Percentiles rank a stretch among this genome's conserved stretches.
These are phyloP conservation scores for Moringa oleifera DNA, from an alignment of 345 rosid species.

Conservation along the genomic window DNA sequence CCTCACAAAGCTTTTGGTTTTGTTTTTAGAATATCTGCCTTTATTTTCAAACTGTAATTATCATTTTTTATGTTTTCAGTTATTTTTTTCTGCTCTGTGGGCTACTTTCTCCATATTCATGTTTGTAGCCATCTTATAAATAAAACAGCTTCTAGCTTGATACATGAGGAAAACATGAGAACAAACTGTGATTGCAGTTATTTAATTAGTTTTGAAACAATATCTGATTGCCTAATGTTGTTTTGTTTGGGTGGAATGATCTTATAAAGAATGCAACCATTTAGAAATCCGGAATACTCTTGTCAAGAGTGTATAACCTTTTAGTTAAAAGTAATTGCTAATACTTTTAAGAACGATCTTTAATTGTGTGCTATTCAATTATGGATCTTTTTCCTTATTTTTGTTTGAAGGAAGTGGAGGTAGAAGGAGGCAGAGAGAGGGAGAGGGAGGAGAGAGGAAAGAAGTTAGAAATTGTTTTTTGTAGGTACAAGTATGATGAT, in stretches of 20 bases:
- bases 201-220: no score
- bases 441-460: not conserved
- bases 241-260: no score
- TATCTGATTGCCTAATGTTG: no score
- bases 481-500: not conserved
- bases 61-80: no score
- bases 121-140: no score
- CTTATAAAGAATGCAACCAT: no score
- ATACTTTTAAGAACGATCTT: not conserved
- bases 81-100: not conserved
- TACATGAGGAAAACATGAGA: no score
- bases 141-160: no score
- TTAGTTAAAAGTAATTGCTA: not conserved
- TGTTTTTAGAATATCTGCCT: not conserved
- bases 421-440: not conserved
- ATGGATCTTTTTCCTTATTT: not conserved
- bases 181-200: no score
- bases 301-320: not conserved
- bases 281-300: not conserved
- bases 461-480: no score
- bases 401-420: not conserved
- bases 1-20: not conserved
- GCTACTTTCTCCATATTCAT: no score
- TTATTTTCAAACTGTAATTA: no score
- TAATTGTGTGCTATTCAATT: not conserved